phyloP scores from a whole-genome alignment of 495 filamentous ascomycete genomes.

The Bacidia rubella region DNA sequence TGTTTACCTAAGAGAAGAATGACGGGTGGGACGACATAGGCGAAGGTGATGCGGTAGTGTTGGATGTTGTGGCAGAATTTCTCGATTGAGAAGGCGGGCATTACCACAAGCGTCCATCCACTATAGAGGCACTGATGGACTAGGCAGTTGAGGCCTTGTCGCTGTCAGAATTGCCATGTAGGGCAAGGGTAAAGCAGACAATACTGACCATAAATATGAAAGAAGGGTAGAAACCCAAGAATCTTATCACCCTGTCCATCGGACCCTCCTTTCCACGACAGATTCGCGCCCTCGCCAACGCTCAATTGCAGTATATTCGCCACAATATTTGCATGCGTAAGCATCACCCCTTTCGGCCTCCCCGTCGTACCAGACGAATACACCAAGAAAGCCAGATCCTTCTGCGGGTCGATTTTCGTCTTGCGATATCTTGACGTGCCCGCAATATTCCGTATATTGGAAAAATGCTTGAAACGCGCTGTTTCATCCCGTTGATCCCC shows the following conservation, averaged over 20 bases:
- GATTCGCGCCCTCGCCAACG: conserved; percentile 43
- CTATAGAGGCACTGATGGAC: conserved; percentile 50
- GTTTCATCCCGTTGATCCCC: conserved; percentile 56
- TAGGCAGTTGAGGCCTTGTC: conserved; percentile 35
- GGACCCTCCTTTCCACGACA: conserved; percentile 44
- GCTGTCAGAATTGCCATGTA: neutral
- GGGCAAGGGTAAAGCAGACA: neutral
- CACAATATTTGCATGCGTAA: conserved; percentile 71
- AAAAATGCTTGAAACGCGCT: conserved; percentile 59
- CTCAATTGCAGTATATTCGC: conserved; percentile 49
- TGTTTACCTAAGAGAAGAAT: conserved; percentile 69
- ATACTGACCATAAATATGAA: conserved; percentile 67
- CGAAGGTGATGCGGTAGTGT: conserved; percentile 58
- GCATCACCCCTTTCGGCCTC: conserved; percentile 83
- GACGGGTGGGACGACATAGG: conserved; percentile 76
- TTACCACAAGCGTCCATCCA: conserved; percentile 59
- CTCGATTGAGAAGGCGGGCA: conserved; percentile 75
- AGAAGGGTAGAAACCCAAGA: conserved; percentile 79
- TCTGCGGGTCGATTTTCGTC: conserved; percentile 36
- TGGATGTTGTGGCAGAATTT: conserved; percentile 66
- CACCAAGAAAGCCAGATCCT: conserved; percentile 48
- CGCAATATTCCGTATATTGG: conserved; percentile 48
- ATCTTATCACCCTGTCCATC: conserved; percentile 56
- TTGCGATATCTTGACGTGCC: conserved; percentile 27
- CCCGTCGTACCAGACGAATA: conserved; percentile 91